A percentile compares a stretch with the other conserved stretches of the same genome.
Conservation (phyloP, 2,329 filamentous ascomycete species). For the Fusarium redolens region DNA sequence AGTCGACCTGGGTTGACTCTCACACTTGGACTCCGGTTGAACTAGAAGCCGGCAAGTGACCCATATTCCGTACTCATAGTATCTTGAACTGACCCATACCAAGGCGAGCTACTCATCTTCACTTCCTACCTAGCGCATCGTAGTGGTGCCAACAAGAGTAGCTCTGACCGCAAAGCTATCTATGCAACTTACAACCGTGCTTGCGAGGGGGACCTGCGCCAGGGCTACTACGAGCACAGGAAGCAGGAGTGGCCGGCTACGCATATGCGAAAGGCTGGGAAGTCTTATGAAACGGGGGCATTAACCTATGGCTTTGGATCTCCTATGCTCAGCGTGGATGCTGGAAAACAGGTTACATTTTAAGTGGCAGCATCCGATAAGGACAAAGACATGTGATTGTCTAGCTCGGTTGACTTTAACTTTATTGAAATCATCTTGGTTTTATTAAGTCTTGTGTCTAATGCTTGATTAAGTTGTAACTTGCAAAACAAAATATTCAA, state of each 20-base stretch:
- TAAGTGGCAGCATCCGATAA: neutral
- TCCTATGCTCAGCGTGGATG: neutral
- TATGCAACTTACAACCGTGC: neutral
- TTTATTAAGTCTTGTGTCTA: no score
- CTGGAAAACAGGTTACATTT: neutral
- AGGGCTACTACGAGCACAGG: neutral
- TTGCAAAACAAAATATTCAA: no score
- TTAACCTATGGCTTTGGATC: neutral
- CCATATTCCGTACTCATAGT: fast-evolving
- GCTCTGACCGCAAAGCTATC: neutral
- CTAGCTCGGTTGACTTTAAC: no score
- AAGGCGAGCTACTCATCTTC: neutral
- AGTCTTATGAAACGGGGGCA: neutral
- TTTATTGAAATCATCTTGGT: no score
- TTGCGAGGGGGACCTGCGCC: neutral
- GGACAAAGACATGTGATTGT: no score
- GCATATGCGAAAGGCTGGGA: neutral
- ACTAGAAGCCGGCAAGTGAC: neutral
- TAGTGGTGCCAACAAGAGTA: neutral
- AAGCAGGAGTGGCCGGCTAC: neutral
- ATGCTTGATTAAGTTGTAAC: no score
- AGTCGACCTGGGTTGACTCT: neutral
- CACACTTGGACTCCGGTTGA: neutral
- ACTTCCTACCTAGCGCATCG: neutral
- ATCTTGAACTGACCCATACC: fast-evolving